Conservation (phyloP, 179 eudicot species). For the Gypsophila paniculata region DNA sequence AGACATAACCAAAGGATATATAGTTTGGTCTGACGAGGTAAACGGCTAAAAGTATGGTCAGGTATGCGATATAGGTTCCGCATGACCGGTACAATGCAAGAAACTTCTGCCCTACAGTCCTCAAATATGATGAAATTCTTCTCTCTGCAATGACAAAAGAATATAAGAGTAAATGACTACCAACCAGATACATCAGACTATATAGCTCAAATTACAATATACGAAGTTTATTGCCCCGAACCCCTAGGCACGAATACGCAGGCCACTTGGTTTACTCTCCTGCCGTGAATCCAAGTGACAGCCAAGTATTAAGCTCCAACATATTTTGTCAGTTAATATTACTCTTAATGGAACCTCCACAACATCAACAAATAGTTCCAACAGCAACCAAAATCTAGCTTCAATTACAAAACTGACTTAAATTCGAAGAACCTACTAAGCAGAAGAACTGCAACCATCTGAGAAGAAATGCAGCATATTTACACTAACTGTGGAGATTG, state of each 20-base stretch:
- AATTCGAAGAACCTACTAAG: neutral
- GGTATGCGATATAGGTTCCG: conserved; percentile 84
- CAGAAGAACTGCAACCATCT: neutral
- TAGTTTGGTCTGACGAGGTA: conserved; percentile 82
- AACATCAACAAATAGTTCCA: conserved; percentile 4
- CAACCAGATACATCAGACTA: conserved; percentile 9
- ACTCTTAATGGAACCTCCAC: neutral
- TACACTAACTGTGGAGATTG: neutral
- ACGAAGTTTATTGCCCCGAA: conserved; percentile 1
- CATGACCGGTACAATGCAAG: conserved; percentile 69
- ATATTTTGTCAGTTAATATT: neutral
- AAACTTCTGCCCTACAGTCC: conserved; percentile 73
- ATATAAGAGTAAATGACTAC: conserved; percentile 13
- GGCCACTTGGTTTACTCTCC: neutral
- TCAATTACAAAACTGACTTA: neutral
- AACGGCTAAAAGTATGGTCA: conserved; percentile 79
- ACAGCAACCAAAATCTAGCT: conserved; percentile 1
- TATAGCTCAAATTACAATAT: conserved; percentile 11
- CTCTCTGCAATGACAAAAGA: conserved; percentile 61
- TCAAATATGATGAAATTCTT: conserved; percentile 75
- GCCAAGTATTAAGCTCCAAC: neutral
- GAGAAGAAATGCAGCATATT: neutral
- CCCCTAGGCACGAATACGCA: conserved; percentile 6
- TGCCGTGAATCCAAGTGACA: neutral
- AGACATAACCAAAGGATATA: conserved; percentile 81